These are phyloP conservation scores for Gardenia jasminoides DNA, from an alignment of 257 asterid species.

Conservation along the genomic window DNA sequence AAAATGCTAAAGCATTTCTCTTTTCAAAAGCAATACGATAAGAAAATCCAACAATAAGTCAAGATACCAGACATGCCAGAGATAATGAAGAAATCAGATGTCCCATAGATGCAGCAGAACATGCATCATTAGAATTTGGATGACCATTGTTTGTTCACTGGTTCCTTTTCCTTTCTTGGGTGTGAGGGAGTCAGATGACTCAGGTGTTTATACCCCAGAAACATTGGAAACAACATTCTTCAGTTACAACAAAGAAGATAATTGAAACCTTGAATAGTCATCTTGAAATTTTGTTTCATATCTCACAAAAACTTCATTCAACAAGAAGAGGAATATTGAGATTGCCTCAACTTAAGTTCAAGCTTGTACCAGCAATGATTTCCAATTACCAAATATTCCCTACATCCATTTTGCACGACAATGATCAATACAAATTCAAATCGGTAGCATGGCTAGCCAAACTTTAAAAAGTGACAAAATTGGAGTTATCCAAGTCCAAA, in stretches of 20 bases:
- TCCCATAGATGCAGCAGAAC: neutral
- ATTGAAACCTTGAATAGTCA: neutral
- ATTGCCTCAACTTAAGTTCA: neutral
- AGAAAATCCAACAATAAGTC: neutral
- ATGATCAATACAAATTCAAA: neutral
- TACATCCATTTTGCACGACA: neutral
- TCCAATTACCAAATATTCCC: neutral
- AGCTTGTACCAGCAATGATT: neutral
- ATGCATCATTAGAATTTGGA: no score
- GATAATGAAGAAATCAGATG: neutral
- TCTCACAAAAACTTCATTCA: neutral
- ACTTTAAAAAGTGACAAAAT: no score
- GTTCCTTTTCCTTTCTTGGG: neutral
- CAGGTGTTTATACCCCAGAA: neutral
- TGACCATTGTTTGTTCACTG: no score
- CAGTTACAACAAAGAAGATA: neutral
- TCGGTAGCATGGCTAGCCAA: neutral
- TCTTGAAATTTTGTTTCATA: neutral
- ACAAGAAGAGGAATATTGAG: neutral
- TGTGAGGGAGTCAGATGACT: neutral
- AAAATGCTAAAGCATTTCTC: neutral
- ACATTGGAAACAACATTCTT: neutral
- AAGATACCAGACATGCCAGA: neutral
- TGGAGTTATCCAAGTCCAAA: neutral
- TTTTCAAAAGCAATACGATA: neutral